A percentile compares a stretch with the other conserved stretches of the same genome.
Evolutionary conservation across 805 yeast species (phyloP).

Genomic region (Candida railenensis): DNA sequence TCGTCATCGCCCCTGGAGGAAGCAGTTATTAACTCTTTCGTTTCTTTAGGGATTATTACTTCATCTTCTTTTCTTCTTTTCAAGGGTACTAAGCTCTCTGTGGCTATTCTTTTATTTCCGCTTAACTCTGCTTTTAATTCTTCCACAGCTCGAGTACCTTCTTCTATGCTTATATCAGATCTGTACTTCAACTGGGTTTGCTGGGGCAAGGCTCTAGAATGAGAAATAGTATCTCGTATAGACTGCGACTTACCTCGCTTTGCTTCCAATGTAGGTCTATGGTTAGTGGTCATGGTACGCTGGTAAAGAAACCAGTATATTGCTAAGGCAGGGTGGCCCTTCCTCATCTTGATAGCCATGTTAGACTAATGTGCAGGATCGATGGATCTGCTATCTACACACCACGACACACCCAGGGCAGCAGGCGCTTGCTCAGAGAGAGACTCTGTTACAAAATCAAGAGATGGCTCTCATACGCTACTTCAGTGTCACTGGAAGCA

Average conservation of each 20-base stretch:
- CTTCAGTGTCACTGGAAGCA: too few relatives aligned
- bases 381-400: too few relatives aligned
- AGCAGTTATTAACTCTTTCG: not conserved
- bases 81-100: slow-evolving; percentile 1
- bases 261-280: slow-evolving; percentile 42
- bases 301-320: not conserved
- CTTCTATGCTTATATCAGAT: slow-evolving; percentile 19
- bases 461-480: too few relatives aligned
- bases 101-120: not conserved
- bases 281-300: slow-evolving; percentile 38
- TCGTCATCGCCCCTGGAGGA: not conserved
- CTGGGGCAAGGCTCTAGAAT: slow-evolving; percentile 30
- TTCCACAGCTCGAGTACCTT: slow-evolving; percentile 19
- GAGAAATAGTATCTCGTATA: slow-evolving; percentile 35
- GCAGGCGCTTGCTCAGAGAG: too few relatives aligned
- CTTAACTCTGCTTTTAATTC: slow-evolving; percentile 21
- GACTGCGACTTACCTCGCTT: slow-evolving; percentile 33
- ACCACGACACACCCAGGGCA: too few relatives aligned
- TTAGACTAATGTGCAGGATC: too few relatives aligned
- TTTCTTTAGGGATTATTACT: not conserved
- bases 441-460: too few relatives aligned
- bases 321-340: too few relatives aligned
- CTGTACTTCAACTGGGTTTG: slow-evolving; percentile 33
- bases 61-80: not conserved
- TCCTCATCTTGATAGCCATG: too few relatives aligned